Base-by-base conservation (phyloP, 2,329 filamentous ascomycete species). In the Pyrenochaeta sp. region DNA sequence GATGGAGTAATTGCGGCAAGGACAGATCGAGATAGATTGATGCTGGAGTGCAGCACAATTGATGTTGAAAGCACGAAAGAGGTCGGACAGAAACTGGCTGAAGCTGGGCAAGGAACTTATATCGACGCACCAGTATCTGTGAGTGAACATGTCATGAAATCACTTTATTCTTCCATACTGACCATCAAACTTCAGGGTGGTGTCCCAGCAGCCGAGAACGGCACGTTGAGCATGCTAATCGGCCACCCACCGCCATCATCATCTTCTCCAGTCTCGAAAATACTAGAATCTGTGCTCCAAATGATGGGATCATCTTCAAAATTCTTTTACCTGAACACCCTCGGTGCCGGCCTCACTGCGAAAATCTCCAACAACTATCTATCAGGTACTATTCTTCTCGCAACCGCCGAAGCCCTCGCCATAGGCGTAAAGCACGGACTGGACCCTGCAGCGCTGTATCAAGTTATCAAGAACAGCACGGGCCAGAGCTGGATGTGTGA, bases 281-380 rank as follows among this genome's bases (percentile, higher is more conserved):
- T 51, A 29, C 58, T 73, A 2, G 27, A 52, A 11, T 18, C 15
- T 1, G 52, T 58, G 0, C 54, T 71, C 2, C 37, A 40, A 1
- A 63, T 69, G 59, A 53, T 73, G 6, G 71, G 69, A 17, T 60
- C 64, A 0, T 58, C 69, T 0, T 45, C 50, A 4, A 73, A 71
- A 32, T 65, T 67, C 45, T 72, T 73, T 56, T 73, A 72, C 43
- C 60, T 72, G 3, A 45, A 64, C 20, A 45, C 35, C 4, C 62
- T 73, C 5, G 71, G 71, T 7, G 62, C 68, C 0, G 71, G 69
- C 11, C 60, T 74, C 2, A 69, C 66, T 2, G 71, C 71, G 0
- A 74, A 74, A 45, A 70, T 74, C 17, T 56, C 63, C n/a, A 74
- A 72, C 46, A 73, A 74, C 44, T 74, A 74, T 45, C 67, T 72